A percentile compares a stretch with the other conserved stretches of the same genome.
These are phyloP conservation scores for Globisporangium okanoganense DNA, from an alignment of 352 stramenopile species.

Conservation along the genomic window DNA sequence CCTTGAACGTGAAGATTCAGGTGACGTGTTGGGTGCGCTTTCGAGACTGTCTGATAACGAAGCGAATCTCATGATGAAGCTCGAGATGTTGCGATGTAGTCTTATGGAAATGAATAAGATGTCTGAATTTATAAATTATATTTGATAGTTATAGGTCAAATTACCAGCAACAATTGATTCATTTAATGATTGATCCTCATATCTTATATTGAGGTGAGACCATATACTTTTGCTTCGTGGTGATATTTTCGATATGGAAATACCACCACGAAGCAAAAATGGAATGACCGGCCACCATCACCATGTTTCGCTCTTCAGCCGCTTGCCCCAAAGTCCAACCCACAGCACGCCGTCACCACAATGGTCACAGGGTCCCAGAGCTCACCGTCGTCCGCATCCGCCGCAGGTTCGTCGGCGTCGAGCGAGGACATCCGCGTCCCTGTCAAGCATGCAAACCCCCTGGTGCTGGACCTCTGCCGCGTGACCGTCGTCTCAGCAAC, in stretches of 20 bases:
- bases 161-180: too few species aligned
- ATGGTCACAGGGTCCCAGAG: not conserved
- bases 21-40: not conserved
- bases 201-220: too few species aligned
- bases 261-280: not conserved
- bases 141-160: too few species aligned
- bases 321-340: too few species aligned
- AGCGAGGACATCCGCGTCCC: not conserved
- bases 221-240: too few species aligned
- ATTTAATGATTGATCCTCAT: too few species aligned
- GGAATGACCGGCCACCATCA: not conserved
- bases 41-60: not conserved
- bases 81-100: too few species aligned
- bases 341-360: too few species aligned
- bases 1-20: not conserved
- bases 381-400: not conserved
- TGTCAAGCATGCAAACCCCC: not conserved
- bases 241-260: not conserved
- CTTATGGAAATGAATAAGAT: too few species aligned
- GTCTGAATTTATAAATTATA: too few species aligned
- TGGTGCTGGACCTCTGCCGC: constrained; percentile 7
- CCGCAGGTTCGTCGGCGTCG: not conserved
- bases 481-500: constrained; percentile 11
- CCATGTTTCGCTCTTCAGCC: too few species aligned
- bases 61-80: not conserved